Conservation (phyloP, 306 rosid species). For the Ammopiptanthus mongolicus region DNA sequence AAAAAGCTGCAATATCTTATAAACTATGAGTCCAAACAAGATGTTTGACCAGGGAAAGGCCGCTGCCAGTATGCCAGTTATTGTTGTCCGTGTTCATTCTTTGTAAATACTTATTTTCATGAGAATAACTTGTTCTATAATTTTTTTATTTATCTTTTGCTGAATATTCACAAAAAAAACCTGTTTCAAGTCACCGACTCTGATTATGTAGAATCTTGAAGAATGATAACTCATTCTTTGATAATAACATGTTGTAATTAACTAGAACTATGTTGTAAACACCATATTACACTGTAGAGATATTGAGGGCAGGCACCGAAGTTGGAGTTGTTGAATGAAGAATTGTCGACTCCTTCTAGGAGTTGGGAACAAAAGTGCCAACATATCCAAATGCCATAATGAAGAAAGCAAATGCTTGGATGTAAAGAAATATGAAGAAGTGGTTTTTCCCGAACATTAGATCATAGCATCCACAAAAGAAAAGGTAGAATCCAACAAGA, state of each 20-base stretch:
- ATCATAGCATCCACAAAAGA: constrained; percentile 66
- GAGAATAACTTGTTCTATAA: constrained; percentile 17
- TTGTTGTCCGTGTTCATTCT: too few relatives aligned
- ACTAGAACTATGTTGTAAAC: constrained; percentile 1
- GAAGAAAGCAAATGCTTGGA: constrained; percentile 71
- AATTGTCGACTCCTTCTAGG: constrained; percentile 28
- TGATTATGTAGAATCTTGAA: constrained; percentile 32
- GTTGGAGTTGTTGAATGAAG: neutral
- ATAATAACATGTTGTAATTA: constrained; percentile 14
- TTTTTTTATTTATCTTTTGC: constrained; percentile 18
- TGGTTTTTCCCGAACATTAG: constrained; percentile 55
- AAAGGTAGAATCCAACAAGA: constrained; percentile 60
- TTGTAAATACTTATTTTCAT: neutral
- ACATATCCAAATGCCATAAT: constrained; percentile 70
- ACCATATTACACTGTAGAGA: constrained; percentile 17
- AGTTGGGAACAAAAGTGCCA: constrained; percentile 72
- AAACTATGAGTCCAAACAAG: too few relatives aligned
- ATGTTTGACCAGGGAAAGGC: too few relatives aligned
- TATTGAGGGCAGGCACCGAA: constrained; percentile 7
- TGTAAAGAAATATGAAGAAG: constrained; percentile 60
- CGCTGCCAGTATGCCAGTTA: too few relatives aligned
- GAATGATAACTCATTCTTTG: constrained; percentile 21
- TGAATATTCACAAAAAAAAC: constrained; percentile 33
- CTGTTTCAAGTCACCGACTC: constrained; percentile 16
- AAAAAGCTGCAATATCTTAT: constrained; percentile 26